Percentiles rank a stretch among this genome's conserved stretches.
Conservation (phyloP, 140 eudicot species). For the Stevia rebaudiana region DNA sequence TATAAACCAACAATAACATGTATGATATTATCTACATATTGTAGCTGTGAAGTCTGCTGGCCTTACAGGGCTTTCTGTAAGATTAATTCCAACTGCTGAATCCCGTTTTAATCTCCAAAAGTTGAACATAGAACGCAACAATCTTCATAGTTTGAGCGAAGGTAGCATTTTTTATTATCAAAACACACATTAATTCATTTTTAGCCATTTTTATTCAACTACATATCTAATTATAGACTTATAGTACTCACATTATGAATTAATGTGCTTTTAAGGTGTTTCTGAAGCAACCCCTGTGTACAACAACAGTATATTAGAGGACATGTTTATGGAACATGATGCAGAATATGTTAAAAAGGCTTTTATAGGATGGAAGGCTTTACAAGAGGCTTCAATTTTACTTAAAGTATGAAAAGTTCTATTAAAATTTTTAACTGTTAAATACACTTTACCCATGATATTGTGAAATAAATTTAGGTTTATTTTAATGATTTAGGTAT, state of each 20-base stretch:
- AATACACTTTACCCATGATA: background rate
- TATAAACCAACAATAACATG: background rate
- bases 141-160: slow-evolving; percentile 54
- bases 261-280: slow-evolving; percentile 31
- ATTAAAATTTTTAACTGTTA: background rate
- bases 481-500: slow-evolving; percentile 51
- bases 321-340: slow-evolving; percentile 76
- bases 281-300: slow-evolving; percentile 67
- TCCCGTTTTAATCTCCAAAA: slow-evolving; percentile 54
- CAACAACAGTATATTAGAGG: slow-evolving; percentile 83
- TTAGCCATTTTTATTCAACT: background rate
- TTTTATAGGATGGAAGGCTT: slow-evolving; percentile 64
- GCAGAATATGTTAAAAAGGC: slow-evolving; percentile 47
- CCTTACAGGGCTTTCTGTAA: slow-evolving; percentile 39
- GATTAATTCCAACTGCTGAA: slow-evolving; percentile 76
- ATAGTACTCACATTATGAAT: slow-evolving; percentile 11
- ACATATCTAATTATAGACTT: background rate
- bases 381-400: slow-evolving; percentile 68
- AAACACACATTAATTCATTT: background rate
- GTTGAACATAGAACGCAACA: slow-evolving; percentile 58
- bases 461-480: slow-evolving; percentile 15
- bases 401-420: slow-evolving; percentile 50
- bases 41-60: slow-evolving; percentile 45
- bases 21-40: slow-evolving; percentile 16
- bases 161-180: slow-evolving; percentile 32